Evolutionary conservation across 805 yeast species (phyloP).

Genomic region (Yarrowia bubula): DNA sequence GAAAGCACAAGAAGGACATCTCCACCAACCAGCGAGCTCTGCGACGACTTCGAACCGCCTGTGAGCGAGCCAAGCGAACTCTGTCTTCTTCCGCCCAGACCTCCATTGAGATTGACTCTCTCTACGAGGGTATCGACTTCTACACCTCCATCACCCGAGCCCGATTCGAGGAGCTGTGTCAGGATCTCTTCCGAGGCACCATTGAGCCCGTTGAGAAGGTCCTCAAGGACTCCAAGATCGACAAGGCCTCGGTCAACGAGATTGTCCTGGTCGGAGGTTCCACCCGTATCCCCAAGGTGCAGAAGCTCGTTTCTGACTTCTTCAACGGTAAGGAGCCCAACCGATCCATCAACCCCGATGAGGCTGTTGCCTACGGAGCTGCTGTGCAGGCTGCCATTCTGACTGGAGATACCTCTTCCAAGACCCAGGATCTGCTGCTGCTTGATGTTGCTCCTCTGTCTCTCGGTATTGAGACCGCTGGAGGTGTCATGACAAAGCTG

Average conservation of each 20-base stretch:
- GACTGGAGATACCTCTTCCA: conserved; percentile 92
- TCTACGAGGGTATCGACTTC: conserved; percentile 15
- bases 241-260: conserved; percentile 68
- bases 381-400: conserved; percentile 97
- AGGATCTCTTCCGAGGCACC: conserved; percentile 89
- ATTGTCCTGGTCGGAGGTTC: conserved; percentile 97
- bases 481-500: conserved; percentile 7
- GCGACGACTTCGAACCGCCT: conserved; percentile 14
- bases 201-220: conserved; percentile 94
- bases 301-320: conserved; percentile 91
- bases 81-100: conserved; percentile 7
- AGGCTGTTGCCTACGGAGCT: conserved; percentile 98
- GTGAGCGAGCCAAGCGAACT: conserved; percentile 22
- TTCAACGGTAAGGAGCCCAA: conserved; percentile 51
- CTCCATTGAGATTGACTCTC: conserved; percentile 6
- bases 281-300: conserved; percentile 96
- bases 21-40: conserved; percentile 19
- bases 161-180: conserved; percentile 77
- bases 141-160: conserved; percentile 22
- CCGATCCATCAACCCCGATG: conserved; percentile 41
- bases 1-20: conserved; percentile 19
- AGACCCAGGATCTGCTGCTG: conserved; percentile 90
- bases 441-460: conserved; percentile 51
- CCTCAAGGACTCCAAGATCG: conserved; percentile 56
- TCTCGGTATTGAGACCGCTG: conserved; percentile 11